Evolutionary conservation across 2,329 filamentous ascomycete genomes (phyloP), one percentile per base, ranked within the genome.

Genomic region (Fusarium domesticum): DNA sequence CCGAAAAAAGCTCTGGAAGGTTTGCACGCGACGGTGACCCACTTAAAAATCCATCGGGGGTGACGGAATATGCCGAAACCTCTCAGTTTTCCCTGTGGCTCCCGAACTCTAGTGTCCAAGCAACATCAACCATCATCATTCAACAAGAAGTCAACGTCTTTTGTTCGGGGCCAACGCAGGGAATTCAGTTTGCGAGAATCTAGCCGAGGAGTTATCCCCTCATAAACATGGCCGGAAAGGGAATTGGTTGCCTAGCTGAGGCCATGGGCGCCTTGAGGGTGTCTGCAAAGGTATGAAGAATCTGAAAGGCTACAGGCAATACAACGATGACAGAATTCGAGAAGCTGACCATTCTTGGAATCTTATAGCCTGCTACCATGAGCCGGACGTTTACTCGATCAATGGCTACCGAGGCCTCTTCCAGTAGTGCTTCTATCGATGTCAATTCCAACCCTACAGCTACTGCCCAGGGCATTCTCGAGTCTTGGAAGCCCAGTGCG

Each of bases 391-490:
- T 77, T 43, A 66, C 71, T 38, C 71, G 79, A 46, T 73, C 77
- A 53, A 78, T 81, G 72, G 79, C 80, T 30, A 80, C 81, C 39
- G 74, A 76, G 45, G 64, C 70, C 8, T 61, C 72, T 6, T 19
- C 43, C 10, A 59, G 70, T 18, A 64, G 69, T 4, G 55, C 57
- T 17, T 65, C 67, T 34, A 71, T 69, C 45, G 62, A 59, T 40
- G 66, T 67, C 12, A 61, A 62, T 11, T 4, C 48, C 25, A 64
- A 54, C 14, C 7, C 43, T 8, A 20, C 18, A 16, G 49, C 35
- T 1, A 59, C 45, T 6, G 20, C 57, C 49, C 69, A 63, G 50
- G 54, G 58, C 48, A 70, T 67, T 39, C 61, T 61, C 56, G 62
- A 70, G 23, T 59, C 66, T 8, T 78, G 70, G 68, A 68, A 71